phyloP scores from a whole-genome alignment of 2,329 filamentous ascomycete species.

The Gaeumannomyces sp. region DNA sequence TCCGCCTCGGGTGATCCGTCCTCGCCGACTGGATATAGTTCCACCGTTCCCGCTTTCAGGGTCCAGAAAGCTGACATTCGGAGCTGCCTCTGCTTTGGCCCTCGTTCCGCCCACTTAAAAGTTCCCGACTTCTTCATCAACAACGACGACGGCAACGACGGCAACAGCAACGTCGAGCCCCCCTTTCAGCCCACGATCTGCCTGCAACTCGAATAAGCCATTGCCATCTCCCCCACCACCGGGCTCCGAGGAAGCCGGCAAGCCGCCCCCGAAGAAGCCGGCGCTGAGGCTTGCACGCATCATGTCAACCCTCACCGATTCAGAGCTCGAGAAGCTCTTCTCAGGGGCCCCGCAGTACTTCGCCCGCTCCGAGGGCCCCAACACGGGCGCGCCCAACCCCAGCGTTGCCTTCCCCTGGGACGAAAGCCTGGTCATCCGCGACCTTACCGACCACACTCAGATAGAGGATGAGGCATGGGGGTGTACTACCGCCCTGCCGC shows the following conservation, averaged over 20 bases:
- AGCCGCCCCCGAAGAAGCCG: slow-evolving; percentile 31
- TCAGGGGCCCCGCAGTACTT: slow-evolving; percentile 71
- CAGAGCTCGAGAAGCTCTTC: slow-evolving; percentile 63
- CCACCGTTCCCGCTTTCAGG: not conserved
- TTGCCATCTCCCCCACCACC: slow-evolving; percentile 46
- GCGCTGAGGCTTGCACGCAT: slow-evolving; percentile 49
- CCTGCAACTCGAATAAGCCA: slow-evolving; percentile 48
- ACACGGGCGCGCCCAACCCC: slow-evolving; percentile 53
- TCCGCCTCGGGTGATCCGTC: not conserved
- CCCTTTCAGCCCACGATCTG: slow-evolving; percentile 26
- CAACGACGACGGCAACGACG: not conserved
- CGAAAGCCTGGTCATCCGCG: slow-evolving; percentile 51
- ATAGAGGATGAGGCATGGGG: slow-evolving; percentile 60
- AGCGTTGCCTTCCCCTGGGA: slow-evolving; percentile 64
- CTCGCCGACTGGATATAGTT: not conserved
- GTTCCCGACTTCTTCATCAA: not conserved
- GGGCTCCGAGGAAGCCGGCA: slow-evolving; percentile 34
- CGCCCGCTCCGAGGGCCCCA: slow-evolving; percentile 53
- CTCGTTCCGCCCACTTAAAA: not conserved
- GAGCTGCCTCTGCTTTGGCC: not conserved
- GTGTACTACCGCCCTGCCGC: slow-evolving; percentile 56
- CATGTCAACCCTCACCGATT: slow-evolving; percentile 52
- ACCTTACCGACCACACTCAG: slow-evolving; percentile 58
- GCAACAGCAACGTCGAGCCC: slow-evolving; percentile 12
- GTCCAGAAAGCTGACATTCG: not conserved